Percentiles rank a stretch among this genome's conserved stretches.
Evolutionary conservation across 2,329 filamentous ascomycete species (phyloP).

Genomic region (Sarocladium kiliense): DNA sequence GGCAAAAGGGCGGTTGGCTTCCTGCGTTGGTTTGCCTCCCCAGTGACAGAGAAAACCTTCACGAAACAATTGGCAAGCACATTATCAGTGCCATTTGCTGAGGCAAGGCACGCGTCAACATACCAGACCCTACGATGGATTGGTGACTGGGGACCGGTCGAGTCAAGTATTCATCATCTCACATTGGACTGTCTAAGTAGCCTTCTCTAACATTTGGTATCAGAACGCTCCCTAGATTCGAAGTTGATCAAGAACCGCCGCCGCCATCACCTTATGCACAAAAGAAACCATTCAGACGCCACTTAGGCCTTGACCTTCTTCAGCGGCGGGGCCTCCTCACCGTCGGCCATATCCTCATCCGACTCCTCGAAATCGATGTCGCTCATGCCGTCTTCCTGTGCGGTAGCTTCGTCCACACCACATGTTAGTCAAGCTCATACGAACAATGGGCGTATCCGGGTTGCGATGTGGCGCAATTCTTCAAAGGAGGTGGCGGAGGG

Average conservation of each 20-base stretch:
- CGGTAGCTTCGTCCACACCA: constrained; percentile 38
- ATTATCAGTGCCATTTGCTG: too few relatives aligned
- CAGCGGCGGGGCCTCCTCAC: constrained; percentile 23
- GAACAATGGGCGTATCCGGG: background rate
- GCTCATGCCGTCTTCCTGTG: constrained; percentile 61
- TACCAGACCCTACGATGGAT: background rate
- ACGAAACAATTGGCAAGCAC: too few relatives aligned
- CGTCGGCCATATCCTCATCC: constrained; percentile 36
- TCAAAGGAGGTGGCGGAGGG: background rate
- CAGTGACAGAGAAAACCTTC: too few relatives aligned
- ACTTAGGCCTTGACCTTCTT: constrained; percentile 39
- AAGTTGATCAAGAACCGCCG: background rate
- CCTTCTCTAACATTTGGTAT: constrained; percentile 5
- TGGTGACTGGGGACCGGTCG: background rate
- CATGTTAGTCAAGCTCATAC: constrained; percentile 1
- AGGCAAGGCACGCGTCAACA: too few relatives aligned
- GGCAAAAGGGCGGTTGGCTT: too few relatives aligned
- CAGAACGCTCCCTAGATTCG: constrained; percentile 5
- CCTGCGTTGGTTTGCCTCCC: too few relatives aligned
- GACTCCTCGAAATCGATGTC: constrained; percentile 63
- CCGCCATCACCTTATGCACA: background rate
- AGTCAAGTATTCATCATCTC: background rate
- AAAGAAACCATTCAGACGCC: background rate
- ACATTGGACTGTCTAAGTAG: background rate
- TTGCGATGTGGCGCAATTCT: too few relatives aligned